Base-by-base conservation (phyloP, 805 yeast species). In the Myxozyma neglecta region DNA sequence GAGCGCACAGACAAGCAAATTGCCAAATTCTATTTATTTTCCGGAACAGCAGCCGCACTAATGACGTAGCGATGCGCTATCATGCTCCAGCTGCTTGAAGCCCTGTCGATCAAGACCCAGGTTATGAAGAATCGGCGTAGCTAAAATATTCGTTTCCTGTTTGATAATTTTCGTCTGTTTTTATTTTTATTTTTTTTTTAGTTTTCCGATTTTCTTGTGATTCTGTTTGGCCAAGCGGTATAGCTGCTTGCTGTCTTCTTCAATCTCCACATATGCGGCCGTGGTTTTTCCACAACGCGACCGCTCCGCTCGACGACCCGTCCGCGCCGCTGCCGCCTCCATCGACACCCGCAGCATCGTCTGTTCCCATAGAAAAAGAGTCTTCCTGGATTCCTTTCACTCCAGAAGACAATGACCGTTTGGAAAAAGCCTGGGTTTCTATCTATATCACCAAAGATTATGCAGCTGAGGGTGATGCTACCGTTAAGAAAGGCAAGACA, bases 341-440 rank as follows among this genome's bases (percentile, higher is more conserved):
- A 13, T 63, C 66, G 4, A 40, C 57, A 1, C 67, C 68, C 7
- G 68, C 68, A 10, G 64, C 67, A 14, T 63, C 67, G 10, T 40
- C 67, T 6, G 43, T 63, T 6, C 62, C 66, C 7, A 36, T 63
- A 18, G 67, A 53, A n/a, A 57, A 62, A 40, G 67, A 61, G 46
- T 56, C 70, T 6, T 66, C 68, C 13, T 77, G 80, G 80, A 65
- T 66, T 24, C 76, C 80, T 7, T 76, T 77, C 69, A 70, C 68
- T 24, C 78, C 79, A 2, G 66, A 68, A 29, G 80, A 76, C 61
- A 73, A 70, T 55, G 54, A 44, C 10, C 63, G 72, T 32, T 62
- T 75, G 40, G 68, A 63, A 35, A 53, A 36, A 16, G 70, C 70
- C 1, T 69, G 71, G 58, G 57, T 39, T 43, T 40, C 59, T 35